Percentiles rank a stretch among this genome's conserved stretches.
These are phyloP conservation scores for Pyrenopolyporus hunteri DNA, from an alignment of 495 filamentous ascomycete genomes.

Conservation along the genomic window DNA sequence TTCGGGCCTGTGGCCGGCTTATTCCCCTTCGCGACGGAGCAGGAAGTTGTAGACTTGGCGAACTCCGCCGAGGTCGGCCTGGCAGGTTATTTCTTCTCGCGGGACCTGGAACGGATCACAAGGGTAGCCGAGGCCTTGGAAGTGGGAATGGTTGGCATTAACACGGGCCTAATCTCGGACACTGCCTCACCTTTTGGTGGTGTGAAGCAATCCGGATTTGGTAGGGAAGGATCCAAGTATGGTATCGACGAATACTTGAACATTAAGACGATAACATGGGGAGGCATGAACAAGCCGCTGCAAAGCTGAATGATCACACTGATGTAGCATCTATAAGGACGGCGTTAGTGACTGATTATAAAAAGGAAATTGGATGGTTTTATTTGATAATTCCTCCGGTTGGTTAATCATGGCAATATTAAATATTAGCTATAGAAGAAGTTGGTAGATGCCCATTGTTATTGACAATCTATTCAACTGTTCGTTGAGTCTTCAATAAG, in stretches of 20 bases:
- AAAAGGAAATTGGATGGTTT: constrained; percentile 1
- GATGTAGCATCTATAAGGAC: constrained; percentile 3
- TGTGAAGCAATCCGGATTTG: constrained; percentile 92
- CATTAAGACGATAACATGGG: constrained; percentile 87
- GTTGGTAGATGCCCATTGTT: no score
- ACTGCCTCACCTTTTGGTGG: constrained; percentile 87
- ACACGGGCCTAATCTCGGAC: constrained; percentile 84
- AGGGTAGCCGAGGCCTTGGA: constrained; percentile 84
- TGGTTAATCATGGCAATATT: no score
- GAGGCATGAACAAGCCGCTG: constrained; percentile 70
- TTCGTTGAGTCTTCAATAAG: background rate
- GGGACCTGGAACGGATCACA: constrained; percentile 72
- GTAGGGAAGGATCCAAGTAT: constrained; percentile 88
- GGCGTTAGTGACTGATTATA: constrained; percentile 9
- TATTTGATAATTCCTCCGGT: no score
- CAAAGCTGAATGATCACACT: constrained; percentile 38
- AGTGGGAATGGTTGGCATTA: constrained; percentile 89
- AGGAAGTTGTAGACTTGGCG: constrained; percentile 80
- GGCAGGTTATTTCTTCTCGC: constrained; percentile 85
- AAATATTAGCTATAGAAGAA: no score
- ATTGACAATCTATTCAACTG: no score
- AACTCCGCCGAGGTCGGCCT: constrained; percentile 80
- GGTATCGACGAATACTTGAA: constrained; percentile 88
- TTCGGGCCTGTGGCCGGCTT: constrained; percentile 86
- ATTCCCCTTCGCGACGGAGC: constrained; percentile 82